These are phyloP conservation scores for Apostasia shenzhenica DNA, from an alignment of 106 monocot species.

Conservation along the genomic window DNA sequence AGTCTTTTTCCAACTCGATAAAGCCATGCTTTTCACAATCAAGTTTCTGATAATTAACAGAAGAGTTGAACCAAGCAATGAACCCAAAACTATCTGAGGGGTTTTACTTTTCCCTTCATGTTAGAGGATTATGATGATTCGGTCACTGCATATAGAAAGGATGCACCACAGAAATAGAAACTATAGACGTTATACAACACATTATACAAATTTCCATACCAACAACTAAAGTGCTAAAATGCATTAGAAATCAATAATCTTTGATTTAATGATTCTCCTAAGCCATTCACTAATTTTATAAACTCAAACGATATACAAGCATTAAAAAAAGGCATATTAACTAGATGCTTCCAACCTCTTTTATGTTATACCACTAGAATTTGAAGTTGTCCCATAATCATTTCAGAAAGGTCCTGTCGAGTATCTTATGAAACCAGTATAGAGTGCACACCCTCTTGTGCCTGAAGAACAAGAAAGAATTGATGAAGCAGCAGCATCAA, in stretches of 20 bases:
- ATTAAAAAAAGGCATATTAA: too few species aligned
- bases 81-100: slow-evolving; percentile 14
- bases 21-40: slow-evolving; percentile 24
- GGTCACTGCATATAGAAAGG: too few species aligned
- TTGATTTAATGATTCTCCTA: too few species aligned
- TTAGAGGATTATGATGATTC: slow-evolving; percentile 8
- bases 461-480: slow-evolving; percentile 30
- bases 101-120: slow-evolving; percentile 4
- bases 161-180: too few species aligned
- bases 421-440: slow-evolving; percentile 49
- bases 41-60: slow-evolving; percentile 23
- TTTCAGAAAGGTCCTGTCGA: slow-evolving; percentile 50
- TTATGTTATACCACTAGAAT: slow-evolving; percentile 25
- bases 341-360: background rate
- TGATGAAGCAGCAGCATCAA: slow-evolving; percentile 29
- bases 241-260: too few species aligned
- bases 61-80: slow-evolving; percentile 26
- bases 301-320: too few species aligned
- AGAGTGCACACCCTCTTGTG: slow-evolving; percentile 30
- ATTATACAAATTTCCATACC: too few species aligned
- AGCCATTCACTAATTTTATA: too few species aligned
- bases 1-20: slow-evolving; percentile 14
- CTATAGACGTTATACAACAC: too few species aligned
- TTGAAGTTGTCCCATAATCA: slow-evolving; percentile 9
- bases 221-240: too few species aligned